Evolutionary conservation across 176 grass and related monocot genomes (phyloP), one percentile per base, ranked within the genome.

Genomic region (Aegilops speltoides): DNA sequence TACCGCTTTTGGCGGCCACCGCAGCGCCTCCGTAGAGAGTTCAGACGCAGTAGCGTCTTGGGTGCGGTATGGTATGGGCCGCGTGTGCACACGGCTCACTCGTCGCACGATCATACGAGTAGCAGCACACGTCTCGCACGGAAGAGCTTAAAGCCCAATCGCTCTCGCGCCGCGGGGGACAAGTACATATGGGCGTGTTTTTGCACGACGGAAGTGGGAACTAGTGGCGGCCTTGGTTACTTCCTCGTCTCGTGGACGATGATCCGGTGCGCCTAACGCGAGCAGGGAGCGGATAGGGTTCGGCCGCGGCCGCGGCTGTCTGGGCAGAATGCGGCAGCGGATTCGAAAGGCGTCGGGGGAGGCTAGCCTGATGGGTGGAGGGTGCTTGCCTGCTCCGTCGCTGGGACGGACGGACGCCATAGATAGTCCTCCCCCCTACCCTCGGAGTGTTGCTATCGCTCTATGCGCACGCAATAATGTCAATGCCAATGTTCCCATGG

Each of bases 241-340:
- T 40, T 71, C 28, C 28, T 31, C 28, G 3, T 15, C 57, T 65
- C 31, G 54, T 64, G 76, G 89, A 25, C 54, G 73, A 83, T 83
- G 79, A 66, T 87, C 84, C 41, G 26, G 69, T 64, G 75, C 29
- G 75, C 85, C 75, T 66, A 87, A 46, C 89, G 4, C 46, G 22
- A 33, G 10, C 32, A 64, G 50, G 29, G 31, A 68, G 59, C 34
- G 73, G 87, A 52, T 84, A 25, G 72, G 64, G 81, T 79, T 88
- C 61, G 65, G 77, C 41, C 23, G 24, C 34, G 82, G 86, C 70
- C 1, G 77, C 80, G 86, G 70, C 80, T 88, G 82, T 88, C 86
- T 88, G 82, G 86, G 68, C 77, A 46, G 89, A 85, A 88, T 82
- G 89, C 34, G 70, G 89, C 77, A 33, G 89, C 77, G 10, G 4